phyloP scores from a whole-genome alignment of 164 flowering plant species.

The Echeveria elegans region DNA sequence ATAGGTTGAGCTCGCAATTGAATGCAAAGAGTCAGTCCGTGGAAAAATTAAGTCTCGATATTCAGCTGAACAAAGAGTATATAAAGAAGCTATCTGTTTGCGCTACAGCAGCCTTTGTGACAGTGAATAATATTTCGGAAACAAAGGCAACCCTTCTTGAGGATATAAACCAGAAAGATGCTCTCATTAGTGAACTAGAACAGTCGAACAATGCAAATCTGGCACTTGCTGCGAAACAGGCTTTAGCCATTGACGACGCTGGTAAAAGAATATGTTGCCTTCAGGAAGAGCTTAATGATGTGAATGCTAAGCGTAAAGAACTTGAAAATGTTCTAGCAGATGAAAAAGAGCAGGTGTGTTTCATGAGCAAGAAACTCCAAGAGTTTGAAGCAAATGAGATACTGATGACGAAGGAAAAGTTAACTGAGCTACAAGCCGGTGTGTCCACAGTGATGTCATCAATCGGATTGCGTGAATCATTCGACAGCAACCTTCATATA shows the following conservation, averaged over 20 bases:
- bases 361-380: constrained; percentile 37
- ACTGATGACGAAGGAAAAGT: constrained; percentile 35
- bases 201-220: constrained; percentile 31
- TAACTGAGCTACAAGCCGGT: constrained; percentile 49
- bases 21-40: constrained; percentile 23
- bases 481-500: too few species aligned
- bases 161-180: constrained; percentile 28
- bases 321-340: constrained; percentile 30
- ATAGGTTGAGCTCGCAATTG: constrained; percentile 37
- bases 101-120: constrained; percentile 66
- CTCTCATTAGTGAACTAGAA: constrained; percentile 29
- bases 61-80: constrained; percentile 32
- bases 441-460: constrained; percentile 44
- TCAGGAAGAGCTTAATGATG: constrained; percentile 22
- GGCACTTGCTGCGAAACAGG: too few species aligned
- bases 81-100: constrained; percentile 37
- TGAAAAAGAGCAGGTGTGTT: constrained; percentile 27
- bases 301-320: constrained; percentile 22
- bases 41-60: constrained; percentile 28
- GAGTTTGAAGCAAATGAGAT: constrained; percentile 31
- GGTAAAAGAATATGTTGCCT: constrained; percentile 30
- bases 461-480: constrained; percentile 20
- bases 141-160: constrained; percentile 21
- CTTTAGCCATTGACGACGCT: constrained; percentile 23
- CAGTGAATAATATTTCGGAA: constrained; percentile 60